phyloP scores from a whole-genome alignment of 306 rosid species.

The Oemleria cerasiformis region DNA sequence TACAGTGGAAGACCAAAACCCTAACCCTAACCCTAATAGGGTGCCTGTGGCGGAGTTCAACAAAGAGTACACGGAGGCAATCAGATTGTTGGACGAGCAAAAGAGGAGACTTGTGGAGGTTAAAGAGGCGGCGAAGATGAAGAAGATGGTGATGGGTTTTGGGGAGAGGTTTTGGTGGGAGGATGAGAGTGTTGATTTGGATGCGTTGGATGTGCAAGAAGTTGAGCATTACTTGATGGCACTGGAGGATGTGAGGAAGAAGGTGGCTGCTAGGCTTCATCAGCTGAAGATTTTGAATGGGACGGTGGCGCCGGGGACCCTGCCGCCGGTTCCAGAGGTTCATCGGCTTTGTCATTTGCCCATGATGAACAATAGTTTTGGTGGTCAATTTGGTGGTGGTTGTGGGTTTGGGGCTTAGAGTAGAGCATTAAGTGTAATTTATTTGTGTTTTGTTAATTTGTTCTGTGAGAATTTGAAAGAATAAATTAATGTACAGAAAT shows the following conservation, averaged over 20 bases:
- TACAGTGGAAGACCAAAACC: background rate
- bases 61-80: background rate
- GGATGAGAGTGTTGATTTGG: constrained; percentile 4
- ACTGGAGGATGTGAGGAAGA: constrained; percentile 6
- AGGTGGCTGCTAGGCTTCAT: constrained; percentile 17
- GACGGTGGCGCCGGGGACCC: too few relatives aligned
- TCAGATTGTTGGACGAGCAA: background rate
- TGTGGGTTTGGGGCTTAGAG: constrained; percentile 2
- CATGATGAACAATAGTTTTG: background rate
- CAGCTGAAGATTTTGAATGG: constrained; percentile 1
- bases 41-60: background rate
- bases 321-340: background rate
- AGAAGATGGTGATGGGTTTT: background rate
- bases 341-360: background rate
- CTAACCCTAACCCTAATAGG: background rate
- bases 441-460: background rate
- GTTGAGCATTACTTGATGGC: background rate
- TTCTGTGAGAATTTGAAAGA: too few relatives aligned
- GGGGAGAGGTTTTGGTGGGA: constrained; percentile 5
- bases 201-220: background rate
- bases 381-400: constrained; percentile 1
- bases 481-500: too few relatives aligned
- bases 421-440: background rate
- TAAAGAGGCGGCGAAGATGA: background rate
- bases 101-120: background rate